These are phyloP conservation scores for Litchi chinensis DNA, from an alignment of 345 rosid genomes.

Conservation along the genomic window DNA sequence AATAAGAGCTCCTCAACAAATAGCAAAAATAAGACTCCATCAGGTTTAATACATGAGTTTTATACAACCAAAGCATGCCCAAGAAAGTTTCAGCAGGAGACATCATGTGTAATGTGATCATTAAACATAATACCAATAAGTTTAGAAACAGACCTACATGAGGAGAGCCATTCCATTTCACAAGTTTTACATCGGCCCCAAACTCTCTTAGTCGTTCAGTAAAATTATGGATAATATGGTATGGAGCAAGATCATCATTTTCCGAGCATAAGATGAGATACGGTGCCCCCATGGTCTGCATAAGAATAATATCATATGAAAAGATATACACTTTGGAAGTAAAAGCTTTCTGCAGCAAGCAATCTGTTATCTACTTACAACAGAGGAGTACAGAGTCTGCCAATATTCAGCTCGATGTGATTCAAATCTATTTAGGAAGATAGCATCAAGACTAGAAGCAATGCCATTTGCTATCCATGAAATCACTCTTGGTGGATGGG, in stretches of 20 bases:
- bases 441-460: constrained; percentile 75
- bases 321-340: not conserved
- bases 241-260: constrained; percentile 82
- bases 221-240: constrained; percentile 68
- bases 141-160: constrained; percentile 74
- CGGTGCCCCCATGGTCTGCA: constrained; percentile 74
- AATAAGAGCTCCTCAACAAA: not conserved
- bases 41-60: not conserved
- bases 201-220: constrained; percentile 67
- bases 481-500: constrained; percentile 68
- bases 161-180: constrained; percentile 79
- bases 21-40: not conserved
- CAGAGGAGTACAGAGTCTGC: constrained; percentile 90
- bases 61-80: not conserved
- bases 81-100: constrained; percentile 13
- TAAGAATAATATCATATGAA: constrained; percentile 18
- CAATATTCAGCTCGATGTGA: constrained; percentile 88
- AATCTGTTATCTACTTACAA: constrained; percentile 52
- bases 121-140: constrained; percentile 2
- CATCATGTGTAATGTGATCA: constrained; percentile 6
- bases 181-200: constrained; percentile 78
- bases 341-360: not conserved
- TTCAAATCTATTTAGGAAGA: constrained; percentile 86
- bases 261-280: constrained; percentile 86
- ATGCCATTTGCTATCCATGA: constrained; percentile 77